Base-by-base conservation (phyloP, 805 yeast genomes). In the Naumovozyma baii region DNA sequence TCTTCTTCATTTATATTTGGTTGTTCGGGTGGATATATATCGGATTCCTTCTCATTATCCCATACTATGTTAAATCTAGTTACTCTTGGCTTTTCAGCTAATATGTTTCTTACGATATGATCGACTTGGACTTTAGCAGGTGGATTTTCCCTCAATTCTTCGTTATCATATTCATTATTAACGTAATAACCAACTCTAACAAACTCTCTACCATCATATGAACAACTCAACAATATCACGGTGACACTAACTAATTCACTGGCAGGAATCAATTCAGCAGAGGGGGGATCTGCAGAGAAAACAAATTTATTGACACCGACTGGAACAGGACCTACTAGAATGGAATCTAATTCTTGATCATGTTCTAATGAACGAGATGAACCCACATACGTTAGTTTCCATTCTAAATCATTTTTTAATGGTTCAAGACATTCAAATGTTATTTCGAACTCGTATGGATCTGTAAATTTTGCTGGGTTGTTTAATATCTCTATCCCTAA, bases 311-410 rank as follows among this genome's bases (percentile, higher is more conserved):
- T 92, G 31, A 90, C 78, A 1, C 99, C 99, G 2, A 92, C 95
- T 0, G 98, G 99, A 2, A 92, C 95, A 0, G 99, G 99, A 0
- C 99, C 99, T 3, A 92, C 99, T n/a, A 92, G 66, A 30, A 92
- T 78, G 1, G 96, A 87, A 57, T 92, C 99, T 40, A 92, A 68
- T 59, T 88, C 96, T 63, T 92, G 99, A 61, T 92, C 99, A 52
- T 92, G 96, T 47, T 92, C 96, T 38, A 86, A 61, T 30, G 96
- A 86, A 36, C 94, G 74, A 1, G 96, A 88, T 3, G 95, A 84
- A 1, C 99, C 98, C 31, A 92, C 98, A 51, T 92, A 92, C 1
- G 96, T 90, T 42, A 92, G 68, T 60, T 92, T 92, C 98, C 98
- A 92, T 61, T 92, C 98, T 42, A 92, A 69, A 61, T 92, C 98